These are phyloP conservation scores for Skeletonema grethae DNA, from an alignment of 108 stramenopile species.

Conservation along the genomic window DNA sequence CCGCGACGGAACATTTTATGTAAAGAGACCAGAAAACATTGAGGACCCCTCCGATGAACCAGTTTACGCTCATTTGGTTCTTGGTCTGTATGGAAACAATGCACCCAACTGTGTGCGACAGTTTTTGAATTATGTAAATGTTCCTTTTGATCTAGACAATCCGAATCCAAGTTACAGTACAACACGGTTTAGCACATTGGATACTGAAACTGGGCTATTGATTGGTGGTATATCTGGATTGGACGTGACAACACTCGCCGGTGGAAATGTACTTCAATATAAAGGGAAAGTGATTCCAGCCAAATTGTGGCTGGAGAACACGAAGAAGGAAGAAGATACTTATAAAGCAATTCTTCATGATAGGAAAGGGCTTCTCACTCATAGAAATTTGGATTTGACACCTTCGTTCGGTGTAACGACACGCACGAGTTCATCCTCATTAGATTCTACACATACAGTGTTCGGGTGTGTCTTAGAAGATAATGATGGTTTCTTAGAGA, in stretches of 20 bases:
- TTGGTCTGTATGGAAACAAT: slow-evolving; percentile 72
- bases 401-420: slow-evolving; percentile 88
- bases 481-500: slow-evolving; percentile 56
- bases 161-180: slow-evolving; percentile 72
- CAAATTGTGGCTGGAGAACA: slow-evolving; percentile 76
- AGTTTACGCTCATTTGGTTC: slow-evolving; percentile 54
- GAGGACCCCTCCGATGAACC: slow-evolving; percentile 67
- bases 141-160: slow-evolving; percentile 55
- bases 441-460: slow-evolving; percentile 76
- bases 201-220: slow-evolving; percentile 71
- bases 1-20: slow-evolving; percentile 81
- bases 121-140: slow-evolving; percentile 73
- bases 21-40: slow-evolving; percentile 53
- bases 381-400: slow-evolving; percentile 64
- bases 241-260: slow-evolving; percentile 63
- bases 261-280: slow-evolving; percentile 64
- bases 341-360: slow-evolving; percentile 47
- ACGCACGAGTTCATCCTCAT: slow-evolving; percentile 38
- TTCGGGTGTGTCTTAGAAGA: slow-evolving; percentile 79
- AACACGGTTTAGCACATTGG: slow-evolving; percentile 57
- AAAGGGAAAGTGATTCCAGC: slow-evolving; percentile 70
- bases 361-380: slow-evolving; percentile 73
- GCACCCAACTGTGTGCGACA: slow-evolving; percentile 66
- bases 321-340: neutral
- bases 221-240: slow-evolving; percentile 78